phyloP scores from a whole-genome alignment of 2,329 filamentous ascomycete genomes.

The Sporothrix euskadiensis region DNA sequence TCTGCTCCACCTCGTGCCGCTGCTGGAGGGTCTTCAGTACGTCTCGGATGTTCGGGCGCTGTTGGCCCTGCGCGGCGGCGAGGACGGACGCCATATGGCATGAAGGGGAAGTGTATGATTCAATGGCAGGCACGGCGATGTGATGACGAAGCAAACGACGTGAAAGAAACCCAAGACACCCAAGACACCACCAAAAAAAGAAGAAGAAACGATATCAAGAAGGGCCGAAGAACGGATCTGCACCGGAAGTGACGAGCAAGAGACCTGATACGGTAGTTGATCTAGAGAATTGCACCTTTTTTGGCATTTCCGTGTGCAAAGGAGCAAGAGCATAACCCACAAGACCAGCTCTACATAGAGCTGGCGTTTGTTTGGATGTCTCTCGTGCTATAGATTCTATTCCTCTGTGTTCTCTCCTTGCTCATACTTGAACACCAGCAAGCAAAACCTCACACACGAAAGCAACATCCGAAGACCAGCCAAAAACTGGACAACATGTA shows the following conservation, averaged over 20 bases:
- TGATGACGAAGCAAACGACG: slow-evolving; percentile 2
- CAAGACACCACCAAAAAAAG: too few relatives aligned
- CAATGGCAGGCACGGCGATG: neutral
- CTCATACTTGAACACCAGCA: neutral
- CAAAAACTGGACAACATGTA: neutral
- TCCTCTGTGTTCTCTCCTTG: neutral
- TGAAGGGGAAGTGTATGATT: slow-evolving; percentile 32
- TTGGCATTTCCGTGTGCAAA: neutral
- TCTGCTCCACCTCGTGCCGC: slow-evolving; percentile 84
- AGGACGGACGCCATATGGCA: slow-evolving; percentile 65
- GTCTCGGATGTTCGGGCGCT: slow-evolving; percentile 93
- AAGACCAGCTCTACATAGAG: neutral
- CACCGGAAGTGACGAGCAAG: neutral
- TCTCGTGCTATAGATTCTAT: neutral
- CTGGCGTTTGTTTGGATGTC: neutral
- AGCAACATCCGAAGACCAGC: neutral
- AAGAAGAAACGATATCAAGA: neutral
- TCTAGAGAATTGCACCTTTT: slow-evolving; percentile 11
- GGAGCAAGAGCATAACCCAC: neutral
- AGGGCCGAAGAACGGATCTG: neutral
- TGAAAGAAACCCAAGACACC: neutral
- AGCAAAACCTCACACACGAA: neutral
- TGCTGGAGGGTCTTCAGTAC: slow-evolving; percentile 93
- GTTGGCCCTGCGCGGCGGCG: slow-evolving; percentile 82
- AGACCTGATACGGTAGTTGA: slow-evolving; percentile 9